Base-by-base conservation (phyloP, 108 stramenopile species). In the Aurantiochytrium sp. region DNA sequence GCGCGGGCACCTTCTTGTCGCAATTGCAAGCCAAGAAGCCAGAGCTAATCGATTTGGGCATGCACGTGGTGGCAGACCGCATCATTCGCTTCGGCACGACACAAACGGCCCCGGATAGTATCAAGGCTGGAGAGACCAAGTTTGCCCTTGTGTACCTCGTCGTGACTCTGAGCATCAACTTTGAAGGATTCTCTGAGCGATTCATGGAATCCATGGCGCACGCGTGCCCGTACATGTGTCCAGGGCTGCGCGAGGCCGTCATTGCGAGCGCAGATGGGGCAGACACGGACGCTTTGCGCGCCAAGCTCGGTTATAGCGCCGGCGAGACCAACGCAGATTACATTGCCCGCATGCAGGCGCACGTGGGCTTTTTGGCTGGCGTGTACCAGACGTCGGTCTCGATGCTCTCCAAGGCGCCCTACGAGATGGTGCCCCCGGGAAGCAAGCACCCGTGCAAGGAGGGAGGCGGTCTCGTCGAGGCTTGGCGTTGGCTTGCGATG, bases 91-190 rank as follows among this genome's bases (percentile, higher is more conserved):
- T 83, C 28, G 76, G 76, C 6, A 83, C 76, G 45, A 83, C 76
- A 18, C 45, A 83, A 12, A 83, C 76, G n/a, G 76, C 76, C 16
- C 76, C 76, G 1, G 76, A 83, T 23, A 53, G 49, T 18, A 83
- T 83, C 45, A 83, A 83, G 76, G 51, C 45, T 0, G 76, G 76
- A 6, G 76, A 83, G 51, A 83, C 76, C 45, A 83, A 83, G 23
- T 83, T 83, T 83, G 76, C 76, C 6, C 51, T 83, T 8, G 76
- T 83, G 45, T 83, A 83, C 28, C 76, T 83, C 4, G 76, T 83
- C 25, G 76, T 83, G 49, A 53, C 76, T 6, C 76, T 83, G 23
- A 83, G 76, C 76, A 45, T 83, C 18, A 83, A 83, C 76, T 83
- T 83, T 53, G 76, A 8, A n/a, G 76, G 23, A 1, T 83, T 83